Evolutionary conservation across 129 eudicot species (phyloP).

Genomic region (Lactuca saligna): DNA sequence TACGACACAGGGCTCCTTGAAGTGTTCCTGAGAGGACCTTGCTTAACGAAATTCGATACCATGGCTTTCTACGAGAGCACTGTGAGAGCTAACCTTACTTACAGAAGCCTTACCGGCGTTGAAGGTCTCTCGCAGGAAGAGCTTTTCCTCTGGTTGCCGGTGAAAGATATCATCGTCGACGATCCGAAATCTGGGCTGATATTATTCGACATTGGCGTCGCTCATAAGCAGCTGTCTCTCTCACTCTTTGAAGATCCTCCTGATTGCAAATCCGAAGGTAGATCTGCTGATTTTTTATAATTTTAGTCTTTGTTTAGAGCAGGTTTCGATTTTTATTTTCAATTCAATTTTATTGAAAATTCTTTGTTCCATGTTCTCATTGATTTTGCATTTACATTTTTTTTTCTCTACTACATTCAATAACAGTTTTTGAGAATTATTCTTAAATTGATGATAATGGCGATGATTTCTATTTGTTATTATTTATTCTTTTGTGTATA

Average conservation of each 20-base stretch:
- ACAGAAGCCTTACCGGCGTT: conserved; percentile 65
- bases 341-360: not conserved
- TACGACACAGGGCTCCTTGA: conserved; percentile 59
- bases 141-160: conserved; percentile 77
- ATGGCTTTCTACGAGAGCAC: conserved; percentile 67
- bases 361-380: not conserved
- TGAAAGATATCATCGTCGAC: conserved; percentile 64
- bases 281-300: not conserved
- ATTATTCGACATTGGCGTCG: conserved; percentile 64
- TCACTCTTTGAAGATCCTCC: conserved; percentile 90
- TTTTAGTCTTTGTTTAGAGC: not conserved
- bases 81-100: conserved; percentile 63
- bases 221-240: conserved; percentile 69
- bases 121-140: conserved; percentile 72
- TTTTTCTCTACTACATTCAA: not conserved
- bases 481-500: not conserved
- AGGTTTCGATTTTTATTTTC: not conserved
- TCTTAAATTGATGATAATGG: not conserved
- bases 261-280: conserved; percentile 53
- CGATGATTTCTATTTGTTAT: not conserved
- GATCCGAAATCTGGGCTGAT: conserved; percentile 75
- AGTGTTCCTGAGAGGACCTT: conserved; percentile 56
- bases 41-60: conserved; percentile 66
- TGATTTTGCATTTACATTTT: not conserved
- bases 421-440: too few species aligned